Evolutionary conservation across 2,329 filamentous ascomycete species (phyloP).

Genomic region (Penicillium expansum): DNA sequence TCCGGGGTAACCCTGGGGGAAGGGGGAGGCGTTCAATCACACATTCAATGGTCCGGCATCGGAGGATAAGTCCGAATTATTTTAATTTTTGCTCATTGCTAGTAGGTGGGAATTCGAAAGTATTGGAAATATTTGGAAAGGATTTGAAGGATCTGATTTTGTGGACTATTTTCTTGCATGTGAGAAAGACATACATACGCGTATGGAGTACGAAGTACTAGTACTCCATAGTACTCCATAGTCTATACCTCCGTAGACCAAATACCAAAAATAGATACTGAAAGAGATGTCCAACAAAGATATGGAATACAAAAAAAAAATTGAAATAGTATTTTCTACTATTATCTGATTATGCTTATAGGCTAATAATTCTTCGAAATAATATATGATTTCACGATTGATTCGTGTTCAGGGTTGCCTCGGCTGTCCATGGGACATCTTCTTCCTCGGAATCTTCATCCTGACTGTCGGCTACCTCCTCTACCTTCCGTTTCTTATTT

Average conservation of each 20-base stretch:
- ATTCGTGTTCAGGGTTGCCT: constrained; percentile 3
- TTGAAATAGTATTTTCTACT: neutral
- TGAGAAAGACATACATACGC: no score
- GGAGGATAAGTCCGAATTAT: neutral
- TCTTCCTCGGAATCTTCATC: constrained; percentile 41
- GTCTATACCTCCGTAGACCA: neutral
- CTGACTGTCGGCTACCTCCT: constrained; percentile 46
- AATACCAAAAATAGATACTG: neutral
- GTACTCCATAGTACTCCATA: no score
- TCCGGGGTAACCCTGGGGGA: neutral
- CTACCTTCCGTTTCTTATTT: constrained; percentile 43
- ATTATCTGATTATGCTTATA: neutral
- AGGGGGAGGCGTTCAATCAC: neutral
- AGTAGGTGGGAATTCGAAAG: neutral
- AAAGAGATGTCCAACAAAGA: neutral
- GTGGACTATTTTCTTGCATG: neutral
- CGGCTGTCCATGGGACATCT: constrained; percentile 28
- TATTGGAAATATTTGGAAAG: neutral
- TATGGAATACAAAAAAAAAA: neutral
- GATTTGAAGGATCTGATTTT: neutral
- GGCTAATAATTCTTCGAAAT: neutral
- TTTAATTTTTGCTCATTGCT: neutral
- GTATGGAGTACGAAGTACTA: no score
- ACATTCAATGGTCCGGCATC: neutral
- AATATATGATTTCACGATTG: neutral